These are phyloP conservation scores for Nicotiana rustica DNA, from an alignment of 305 asterid species.

Conservation along the genomic window DNA sequence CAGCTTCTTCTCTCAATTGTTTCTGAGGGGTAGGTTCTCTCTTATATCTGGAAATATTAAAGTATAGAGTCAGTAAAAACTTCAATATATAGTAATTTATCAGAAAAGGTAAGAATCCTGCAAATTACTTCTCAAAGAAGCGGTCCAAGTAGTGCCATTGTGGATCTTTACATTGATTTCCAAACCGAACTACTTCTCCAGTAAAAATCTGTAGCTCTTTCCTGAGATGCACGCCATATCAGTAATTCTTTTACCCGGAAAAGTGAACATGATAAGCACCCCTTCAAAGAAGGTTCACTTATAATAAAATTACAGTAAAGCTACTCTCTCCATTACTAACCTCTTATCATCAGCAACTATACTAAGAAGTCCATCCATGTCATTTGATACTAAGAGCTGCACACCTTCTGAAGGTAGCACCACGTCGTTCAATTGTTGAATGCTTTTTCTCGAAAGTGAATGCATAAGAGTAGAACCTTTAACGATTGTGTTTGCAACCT, in stretches of 20 bases:
- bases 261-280: slow-evolving; percentile 22
- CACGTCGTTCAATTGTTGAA: slow-evolving; percentile 59
- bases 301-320: neutral
- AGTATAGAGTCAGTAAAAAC: slow-evolving; percentile 10
- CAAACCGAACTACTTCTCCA: slow-evolving; percentile 88
- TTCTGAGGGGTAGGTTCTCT: slow-evolving; percentile 68
- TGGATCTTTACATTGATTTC: slow-evolving; percentile 88
- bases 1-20: slow-evolving; percentile 68
- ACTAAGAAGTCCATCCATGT: slow-evolving; percentile 62
- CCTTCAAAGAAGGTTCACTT: neutral
- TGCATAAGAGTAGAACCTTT: slow-evolving; percentile 75
- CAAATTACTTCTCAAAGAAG: slow-evolving; percentile 74
- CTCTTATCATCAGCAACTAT: slow-evolving; percentile 83
- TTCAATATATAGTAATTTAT: slow-evolving; percentile 2
- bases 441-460: slow-evolving; percentile 67
- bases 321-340: slow-evolving; percentile 43
- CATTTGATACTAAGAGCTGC: slow-evolving; percentile 61
- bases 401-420: slow-evolving; percentile 75
- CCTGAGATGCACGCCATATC: slow-evolving; percentile 46
- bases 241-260: neutral
- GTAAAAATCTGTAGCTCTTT: slow-evolving; percentile 80
- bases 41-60: slow-evolving; percentile 59
- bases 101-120: slow-evolving; percentile 34
- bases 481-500: slow-evolving; percentile 87
- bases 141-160: slow-evolving; percentile 94